Evolutionary conservation across 352 stramenopile species (phyloP), one percentile per base, ranked within the genome.

Genomic region (Blastocystis hominis): DNA sequence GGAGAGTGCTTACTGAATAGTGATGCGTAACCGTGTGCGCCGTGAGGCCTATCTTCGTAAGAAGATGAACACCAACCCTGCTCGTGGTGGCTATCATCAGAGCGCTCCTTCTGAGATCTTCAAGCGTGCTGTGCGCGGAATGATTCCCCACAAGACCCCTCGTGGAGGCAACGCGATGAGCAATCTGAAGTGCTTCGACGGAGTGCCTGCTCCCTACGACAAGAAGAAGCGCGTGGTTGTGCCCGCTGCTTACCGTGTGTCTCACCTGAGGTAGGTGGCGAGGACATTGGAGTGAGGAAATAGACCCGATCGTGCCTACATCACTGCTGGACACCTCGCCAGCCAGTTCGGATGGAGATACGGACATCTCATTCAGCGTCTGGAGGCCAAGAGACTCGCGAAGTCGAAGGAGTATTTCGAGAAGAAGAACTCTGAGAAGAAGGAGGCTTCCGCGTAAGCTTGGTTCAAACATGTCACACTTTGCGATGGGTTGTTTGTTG

Each of bases 181-280:
- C 89, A 94, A 96, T 91, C 92, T 99, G 56, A 97, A 97, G 91
- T 94, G 94, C 80, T 99, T 98, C 89, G 97, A 99, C 89, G 97
- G 97, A 90, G 97, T 99, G 88, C 97, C 97, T 79, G 93, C 95
- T 81, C 95, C 95, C 69, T 99, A 97, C 91, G 95, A 98, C 92
- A 98, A 98, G 93, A 93, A 98, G 92, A 98, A 98, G 94, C 93
- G 96, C 61, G 95, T 98, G 91, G 96, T 99, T 50, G 94, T 99
- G 84, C 96, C 96, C 42, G 94, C 96, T 61, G 97, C 97, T 62
- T 94, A 98, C 89, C 92, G 92, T 88, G 93, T 96, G 70, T 90
- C 98, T 61, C 93, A 94, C 88, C 92, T 99, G 88, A 64, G 55
- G 55, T 36, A n/a, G 6, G 55, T 36, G 55, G 20, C 10, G n/a